Base-by-base conservation (phyloP, 257 asterid genomes). In the Fraxinus cuspidata region DNA sequence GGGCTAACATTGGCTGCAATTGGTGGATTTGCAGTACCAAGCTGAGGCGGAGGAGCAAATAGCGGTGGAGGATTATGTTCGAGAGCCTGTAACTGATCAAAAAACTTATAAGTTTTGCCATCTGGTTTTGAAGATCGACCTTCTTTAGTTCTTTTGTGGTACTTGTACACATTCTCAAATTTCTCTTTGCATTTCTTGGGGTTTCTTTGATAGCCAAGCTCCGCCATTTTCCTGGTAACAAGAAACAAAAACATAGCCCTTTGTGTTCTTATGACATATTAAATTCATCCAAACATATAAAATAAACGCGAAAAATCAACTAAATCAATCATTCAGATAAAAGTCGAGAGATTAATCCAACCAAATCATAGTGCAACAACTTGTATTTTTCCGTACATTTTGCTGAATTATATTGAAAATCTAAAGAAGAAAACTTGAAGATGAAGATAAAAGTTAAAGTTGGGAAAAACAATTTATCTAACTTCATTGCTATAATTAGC, bases 171-270 rank as follows among this genome's bases (percentile, higher is more conserved):
- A 77, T 96, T 93, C 86, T 96, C 99, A 56, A 93, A 96, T 80
- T 96, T 96, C 88, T 96, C 99, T 73, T 93, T 93, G 83, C 99
- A 96, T 81, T 96, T 96, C 91, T 96, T 96, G 1, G 92, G 80
- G 80, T 86, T 93, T 58, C 98, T 83, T 53, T 90, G 93, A 75
- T 77, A 93, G 16, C 98, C 99, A 78, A 92, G 90, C 84, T 93
- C 97, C 29, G 89, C 90, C 92, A 96, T 81, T 88, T 96, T 93
- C 83, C 99, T 96, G 86, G 71, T 19, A 77, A 70, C 27, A 70
- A 74, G 29, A 19, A 58, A 60, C 3, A 29, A 38, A 65, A 3
- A 19, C 73, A 31, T n/a, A 53, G 19, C 3, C 47, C 49, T 40
- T 11, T 0, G 15, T 40, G 0, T 40, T 40, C 69, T 76, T 63